Percentiles rank a stretch among this genome's conserved stretches.
Conservation (phyloP, 495 filamentous ascomycete genomes). For the Beverwykella pulmonaria region DNA sequence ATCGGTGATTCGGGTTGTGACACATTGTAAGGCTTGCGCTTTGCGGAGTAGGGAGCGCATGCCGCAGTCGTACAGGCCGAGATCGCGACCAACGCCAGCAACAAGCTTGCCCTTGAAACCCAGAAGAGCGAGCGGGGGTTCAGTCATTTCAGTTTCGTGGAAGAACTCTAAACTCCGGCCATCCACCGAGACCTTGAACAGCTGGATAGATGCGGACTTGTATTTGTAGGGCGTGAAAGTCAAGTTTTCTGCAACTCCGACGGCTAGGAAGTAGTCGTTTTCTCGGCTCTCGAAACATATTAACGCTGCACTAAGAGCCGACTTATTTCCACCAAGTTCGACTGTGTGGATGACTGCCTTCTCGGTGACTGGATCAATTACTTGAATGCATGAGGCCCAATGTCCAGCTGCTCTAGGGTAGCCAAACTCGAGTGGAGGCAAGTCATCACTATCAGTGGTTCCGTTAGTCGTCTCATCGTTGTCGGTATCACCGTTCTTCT, state of each 20-base stretch:
- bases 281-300: conserved; percentile 86
- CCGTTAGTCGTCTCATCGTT: conserved; percentile 43
- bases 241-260: conserved; percentile 93
- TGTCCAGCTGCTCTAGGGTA: conserved; percentile 79
- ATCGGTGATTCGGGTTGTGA: conserved; percentile 79
- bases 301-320: conserved; percentile 80
- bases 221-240: conserved; percentile 67
- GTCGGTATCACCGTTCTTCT: conserved; percentile 14
- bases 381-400: conserved; percentile 93
- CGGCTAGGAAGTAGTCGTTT: conserved; percentile 84
- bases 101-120: conserved; percentile 89
- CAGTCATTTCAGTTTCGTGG: conserved; percentile 90
- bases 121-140: conserved; percentile 84
- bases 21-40: conserved; percentile 71
- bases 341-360: conserved; percentile 64
- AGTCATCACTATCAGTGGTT: conserved; percentile 68
- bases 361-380: conserved; percentile 74
- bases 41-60: conserved; percentile 90
- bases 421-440: conserved; percentile 85
- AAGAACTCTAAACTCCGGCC: conserved; percentile 88
- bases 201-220: conserved; percentile 81
- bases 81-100: conserved; percentile 77
- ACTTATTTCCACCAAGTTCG: conserved; percentile 87
- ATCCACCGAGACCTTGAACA: conserved; percentile 87
- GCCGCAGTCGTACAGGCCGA: conserved; percentile 89